Evolutionary conservation across 192 early-diverging fungal genomes (phyloP), one percentile per base, ranked within the genome.

Genomic region (Neocallimastix lanati): DNA sequence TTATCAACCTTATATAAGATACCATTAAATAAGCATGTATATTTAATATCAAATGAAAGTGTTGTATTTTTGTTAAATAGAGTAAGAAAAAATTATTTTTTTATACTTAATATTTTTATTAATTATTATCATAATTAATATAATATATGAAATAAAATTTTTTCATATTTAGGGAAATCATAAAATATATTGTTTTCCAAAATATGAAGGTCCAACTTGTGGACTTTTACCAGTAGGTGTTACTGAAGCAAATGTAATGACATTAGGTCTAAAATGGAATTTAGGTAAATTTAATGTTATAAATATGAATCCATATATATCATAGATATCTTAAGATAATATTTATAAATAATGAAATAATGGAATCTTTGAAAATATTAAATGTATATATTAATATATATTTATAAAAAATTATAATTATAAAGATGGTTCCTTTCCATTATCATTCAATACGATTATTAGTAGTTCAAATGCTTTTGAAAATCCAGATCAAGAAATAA

Each of bases 201-300:
- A 86, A 21, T 82, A 93, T 11, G 93, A 96, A 83, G 94, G 95
- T 0, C 93, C 95, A 4, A 93, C 91, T 1, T 98, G 96, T 81
- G 96, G 96, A 28, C 85, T 98, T 1, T 85, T 98, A 78, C 96
- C 96, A 16, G 84, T 98, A 33, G 92, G 92, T 13, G 88, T 88
- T 2, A 85, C 85, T 9, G 84, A 85, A 30, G 88, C 91, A 2
- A 85, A 83, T 14, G 78, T 94, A 50, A 91, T 90, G 0, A 96
- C 94, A 2, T 81, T 58, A 12, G 96, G 96, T 2, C 86, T 98
- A 35, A 88, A 89, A 78, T 98, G 94, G 94, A 91, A 98, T 81
- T 80, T 97, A 27, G 88, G 93, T 94, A 86, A n/a, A n/a, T n/a
- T n/a, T n/a, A n/a, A n/a, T n/a, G n/a, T n/a, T n/a, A n/a, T n/a